Base-by-base conservation (phyloP, 805 yeast species). In the Zygotorulaspora danielsina region DNA sequence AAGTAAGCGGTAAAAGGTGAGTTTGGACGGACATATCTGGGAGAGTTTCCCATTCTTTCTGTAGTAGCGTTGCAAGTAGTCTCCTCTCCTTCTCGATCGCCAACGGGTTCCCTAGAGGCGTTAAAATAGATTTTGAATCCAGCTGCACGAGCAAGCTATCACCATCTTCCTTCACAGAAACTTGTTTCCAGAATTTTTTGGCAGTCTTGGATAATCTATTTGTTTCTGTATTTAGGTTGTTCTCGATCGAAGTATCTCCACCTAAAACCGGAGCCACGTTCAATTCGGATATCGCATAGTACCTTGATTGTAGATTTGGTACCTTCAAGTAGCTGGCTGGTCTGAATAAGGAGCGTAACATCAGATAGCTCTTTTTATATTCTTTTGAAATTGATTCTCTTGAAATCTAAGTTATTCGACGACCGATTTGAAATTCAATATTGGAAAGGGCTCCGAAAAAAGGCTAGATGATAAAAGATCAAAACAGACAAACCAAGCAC, bases 11-110 rank as follows among this genome's bases (percentile, higher is more conserved):
- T 30, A 93, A 71, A 8, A 43, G 32, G 55, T 83, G 85, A 12
- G 88, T 81, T 60, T 82, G 84, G 53, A 89, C 76, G 33, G 75
- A 68, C 45, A 81, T 70, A 41, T 72, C 72, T 2, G 90, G 75
- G 41, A 93, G 65, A 28, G 75, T 73, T 40, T 77, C 72, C 98
- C 98, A 93, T 64, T 93, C 99, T 54, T 86, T 86, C 27, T 79
- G 79, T 25, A 93, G 68, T 51, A 90, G 62, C 46, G 79, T 70
- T 0, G 96, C 96, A 47, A 93, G 66, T 7, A 76, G 64, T 43
- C 67, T 66, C 54, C 81, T 80, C 6, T 65, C 46, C 18, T 58
- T 54, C 4, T 96, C 95, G 10, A 93, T 64, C 1, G 76, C 64
- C 36, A 93, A 62, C 17, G 75, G 71, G 59, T 79, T 71, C 2